Evolutionary conservation across 441 rosid species (phyloP).

Genomic region (Gossypium trilobum): DNA sequence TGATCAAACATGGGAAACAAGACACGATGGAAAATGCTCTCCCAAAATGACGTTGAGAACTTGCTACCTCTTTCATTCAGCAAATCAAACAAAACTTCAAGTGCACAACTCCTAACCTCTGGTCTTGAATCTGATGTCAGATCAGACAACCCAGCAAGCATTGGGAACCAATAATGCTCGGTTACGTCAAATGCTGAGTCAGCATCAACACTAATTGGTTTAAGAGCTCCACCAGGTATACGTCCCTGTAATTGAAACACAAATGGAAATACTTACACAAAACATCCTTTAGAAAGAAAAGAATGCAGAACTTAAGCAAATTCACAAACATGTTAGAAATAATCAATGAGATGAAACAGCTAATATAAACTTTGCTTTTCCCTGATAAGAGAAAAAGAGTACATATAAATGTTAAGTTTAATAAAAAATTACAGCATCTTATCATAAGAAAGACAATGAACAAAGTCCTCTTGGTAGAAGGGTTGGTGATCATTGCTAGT

Average conservation of each 20-base stretch:
- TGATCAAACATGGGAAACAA: slow-evolving; percentile 98
- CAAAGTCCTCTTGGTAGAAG: slow-evolving; percentile 7
- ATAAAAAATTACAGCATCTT: not conserved
- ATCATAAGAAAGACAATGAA: slow-evolving; percentile 1
- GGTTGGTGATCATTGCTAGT: not conserved
- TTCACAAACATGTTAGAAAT: slow-evolving; percentile 5
- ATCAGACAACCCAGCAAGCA: slow-evolving; percentile 99
- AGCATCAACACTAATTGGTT: slow-evolving; percentile 50
- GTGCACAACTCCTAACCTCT: slow-evolving; percentile 94
- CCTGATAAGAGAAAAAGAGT: not conserved
- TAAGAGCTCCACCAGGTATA: slow-evolving; percentile 88
- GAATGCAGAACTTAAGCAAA: slow-evolving; percentile 16
- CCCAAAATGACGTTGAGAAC: slow-evolving; percentile 95
- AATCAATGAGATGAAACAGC: slow-evolving; percentile 4
- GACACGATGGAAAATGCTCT: slow-evolving; percentile 94
- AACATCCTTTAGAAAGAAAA: slow-evolving; percentile 4
- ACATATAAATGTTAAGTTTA: not conserved
- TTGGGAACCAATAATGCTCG: slow-evolving; percentile 98
- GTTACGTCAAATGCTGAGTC: slow-evolving; percentile 75
- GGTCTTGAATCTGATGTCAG: slow-evolving; percentile 88
- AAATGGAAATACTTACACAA: slow-evolving; percentile 14
- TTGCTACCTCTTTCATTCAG: slow-evolving; percentile 95
- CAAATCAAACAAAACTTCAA: slow-evolving; percentile 96
- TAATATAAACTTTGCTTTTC: not conserved
- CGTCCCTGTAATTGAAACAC: slow-evolving; percentile 56